A percentile compares a stretch with the other conserved stretches of the same genome.
These are phyloP conservation scores for Cutaneotrichosporon dermatis DNA, from an alignment of 1,284 basidiomycete genomes.

Conservation along the genomic window DNA sequence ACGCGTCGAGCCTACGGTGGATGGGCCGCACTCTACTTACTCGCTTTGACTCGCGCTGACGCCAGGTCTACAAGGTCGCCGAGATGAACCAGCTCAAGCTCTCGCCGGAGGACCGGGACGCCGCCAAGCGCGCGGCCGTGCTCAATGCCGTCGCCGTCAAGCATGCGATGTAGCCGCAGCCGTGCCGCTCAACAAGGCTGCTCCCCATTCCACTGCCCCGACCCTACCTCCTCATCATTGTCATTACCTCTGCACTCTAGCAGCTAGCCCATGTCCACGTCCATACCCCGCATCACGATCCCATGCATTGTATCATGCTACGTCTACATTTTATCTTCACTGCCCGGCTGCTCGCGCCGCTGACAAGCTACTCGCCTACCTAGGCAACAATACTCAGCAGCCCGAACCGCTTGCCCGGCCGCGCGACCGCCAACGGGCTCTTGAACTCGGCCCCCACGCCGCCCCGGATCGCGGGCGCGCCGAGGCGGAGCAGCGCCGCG, in stretches of 20 bases:
- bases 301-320: neutral
- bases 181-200: too few relatives aligned
- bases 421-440: constrained; percentile 43
- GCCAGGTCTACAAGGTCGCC: constrained; percentile 70
- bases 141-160: constrained; percentile 76
- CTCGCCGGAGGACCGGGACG: constrained; percentile 16
- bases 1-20: too few relatives aligned
- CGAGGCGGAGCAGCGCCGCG: constrained; percentile 37
- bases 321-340: too few relatives aligned
- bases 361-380: neutral
- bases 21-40: too few relatives aligned
- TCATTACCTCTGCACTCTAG: too few relatives aligned
- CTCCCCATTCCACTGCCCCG: too few relatives aligned
- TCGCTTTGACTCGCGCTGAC: constrained; percentile 1
- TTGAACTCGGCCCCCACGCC: constrained; percentile 36
- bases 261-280: too few relatives aligned
- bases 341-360: too few relatives aligned
- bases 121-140: constrained; percentile 63
- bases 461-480: constrained; percentile 24
- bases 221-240: too few relatives aligned
- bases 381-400: constrained; percentile 40
- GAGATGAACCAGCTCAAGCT: constrained; percentile 49
- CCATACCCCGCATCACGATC: constrained; percentile 15
- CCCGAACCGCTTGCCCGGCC: constrained; percentile 45
- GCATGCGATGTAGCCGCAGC: constrained; percentile 53